Evolutionary conservation across 1,139 yeast species (phyloP).

Genomic region (Yamadazyma blattariae): DNA sequence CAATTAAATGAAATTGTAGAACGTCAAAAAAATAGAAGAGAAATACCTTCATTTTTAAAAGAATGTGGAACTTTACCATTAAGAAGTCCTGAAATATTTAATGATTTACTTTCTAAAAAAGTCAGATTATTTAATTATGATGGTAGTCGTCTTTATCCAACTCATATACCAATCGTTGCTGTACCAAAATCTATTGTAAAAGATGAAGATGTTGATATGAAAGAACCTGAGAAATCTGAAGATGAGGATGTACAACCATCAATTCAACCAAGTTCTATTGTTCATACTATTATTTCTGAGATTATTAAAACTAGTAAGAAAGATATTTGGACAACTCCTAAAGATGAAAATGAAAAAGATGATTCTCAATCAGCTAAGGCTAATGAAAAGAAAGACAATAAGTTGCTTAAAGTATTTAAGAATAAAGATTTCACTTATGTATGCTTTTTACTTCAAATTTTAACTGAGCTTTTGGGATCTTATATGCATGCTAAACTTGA

Average conservation of each 20-base stretch:
- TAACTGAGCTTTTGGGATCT: conserved; percentile 73
- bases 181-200: conserved; percentile 10
- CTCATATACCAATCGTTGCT: conserved; percentile 17
- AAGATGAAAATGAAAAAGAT: conserved; percentile 9
- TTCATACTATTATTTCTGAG: conserved; percentile 61
- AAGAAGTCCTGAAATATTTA: conserved; percentile 56
- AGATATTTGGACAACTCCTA: conserved; percentile 47
- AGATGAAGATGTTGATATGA: conserved; percentile 34
- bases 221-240: conserved; percentile 21
- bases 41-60: conserved; percentile 50
- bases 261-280: conserved; percentile 52
- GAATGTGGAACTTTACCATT: conserved; percentile 56
- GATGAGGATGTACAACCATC: conserved; percentile 7
- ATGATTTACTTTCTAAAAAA: conserved; percentile 50
- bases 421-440: conserved; percentile 59
- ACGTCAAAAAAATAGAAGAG: conserved; percentile 32
- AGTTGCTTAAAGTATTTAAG: conserved; percentile 29
- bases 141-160: conserved; percentile 20
- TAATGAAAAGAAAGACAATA: conserved; percentile 15
- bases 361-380: background rate
- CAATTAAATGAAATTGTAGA: conserved; percentile 31
- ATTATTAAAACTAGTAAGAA: conserved; percentile 54
- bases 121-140: conserved; percentile 49
- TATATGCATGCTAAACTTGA: conserved; percentile 82
- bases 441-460: conserved; percentile 62